A percentile compares a stretch with the other conserved stretches of the same genome.
phyloP scores from a whole-genome alignment of 352 stramenopile species.

The Globisporangium orthogonon region DNA sequence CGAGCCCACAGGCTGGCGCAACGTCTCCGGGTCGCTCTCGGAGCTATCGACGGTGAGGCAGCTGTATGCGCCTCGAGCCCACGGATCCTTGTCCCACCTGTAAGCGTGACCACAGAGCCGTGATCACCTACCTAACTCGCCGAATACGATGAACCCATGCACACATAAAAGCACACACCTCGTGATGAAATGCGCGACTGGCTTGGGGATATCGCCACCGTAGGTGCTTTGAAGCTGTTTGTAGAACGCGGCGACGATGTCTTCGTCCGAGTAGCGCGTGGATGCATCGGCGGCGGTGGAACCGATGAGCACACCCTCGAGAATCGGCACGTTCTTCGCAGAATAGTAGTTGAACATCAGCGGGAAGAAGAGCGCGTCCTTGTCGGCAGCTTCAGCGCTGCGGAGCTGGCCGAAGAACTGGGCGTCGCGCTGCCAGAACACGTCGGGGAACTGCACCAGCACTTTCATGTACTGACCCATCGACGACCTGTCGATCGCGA shows the following conservation, averaged over 20 bases:
- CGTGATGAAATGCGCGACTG: constrained; percentile 44
- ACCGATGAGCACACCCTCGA: constrained; percentile 54
- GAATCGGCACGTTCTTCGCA: constrained; percentile 38
- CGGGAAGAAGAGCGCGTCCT: constrained; percentile 27
- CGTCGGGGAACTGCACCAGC: constrained; percentile 50
- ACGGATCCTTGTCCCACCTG: constrained; percentile 59
- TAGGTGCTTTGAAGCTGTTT: constrained; percentile 42
- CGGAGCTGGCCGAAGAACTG: constrained; percentile 38
- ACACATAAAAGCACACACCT: constrained; percentile 14
- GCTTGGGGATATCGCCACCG: constrained; percentile 24
- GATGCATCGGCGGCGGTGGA: constrained; percentile 30
- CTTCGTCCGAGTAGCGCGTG: constrained; percentile 25
- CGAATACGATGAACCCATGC: not conserved
- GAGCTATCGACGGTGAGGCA: constrained; percentile 58
- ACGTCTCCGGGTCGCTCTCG: constrained; percentile 40
- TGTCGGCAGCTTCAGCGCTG: constrained; percentile 4
- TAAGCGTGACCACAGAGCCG: not conserved
- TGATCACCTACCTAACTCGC: not conserved
- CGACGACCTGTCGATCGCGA: constrained; percentile 36
- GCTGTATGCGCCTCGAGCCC: constrained; percentile 52
- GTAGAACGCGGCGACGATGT: constrained; percentile 36
- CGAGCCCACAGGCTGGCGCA: constrained; percentile 29
- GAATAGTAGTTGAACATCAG: constrained; percentile 57
- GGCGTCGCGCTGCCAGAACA: constrained; percentile 50
- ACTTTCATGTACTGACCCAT: constrained; percentile 80